phyloP scores from a whole-genome alignment of 2,329 filamentous ascomycete genomes.

The Dendrostoma leiphaemia region DNA sequence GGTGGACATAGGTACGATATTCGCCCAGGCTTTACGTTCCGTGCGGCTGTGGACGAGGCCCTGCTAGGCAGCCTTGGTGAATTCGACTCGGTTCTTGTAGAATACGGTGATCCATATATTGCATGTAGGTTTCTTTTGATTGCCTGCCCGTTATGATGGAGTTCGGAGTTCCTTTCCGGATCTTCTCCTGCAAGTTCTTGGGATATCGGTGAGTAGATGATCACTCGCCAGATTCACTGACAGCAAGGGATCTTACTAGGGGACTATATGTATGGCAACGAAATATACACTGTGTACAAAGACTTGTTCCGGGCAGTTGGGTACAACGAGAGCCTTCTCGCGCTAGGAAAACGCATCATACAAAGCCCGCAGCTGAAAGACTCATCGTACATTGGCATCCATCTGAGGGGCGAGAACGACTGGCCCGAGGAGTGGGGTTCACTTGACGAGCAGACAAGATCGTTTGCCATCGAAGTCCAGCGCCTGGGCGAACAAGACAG shows the following conservation, averaged over 20 bases:
- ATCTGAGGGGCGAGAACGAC: slow-evolving; percentile 9
- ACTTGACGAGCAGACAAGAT: background rate
- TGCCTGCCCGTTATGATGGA: background rate
- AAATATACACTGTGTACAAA: slow-evolving; percentile 5
- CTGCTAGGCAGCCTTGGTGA: background rate
- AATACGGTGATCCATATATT: background rate
- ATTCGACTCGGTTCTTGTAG: background rate
- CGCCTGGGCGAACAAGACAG: background rate
- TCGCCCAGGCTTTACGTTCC: background rate
- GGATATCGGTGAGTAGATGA: background rate
- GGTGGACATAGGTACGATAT: background rate
- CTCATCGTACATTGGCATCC: background rate
- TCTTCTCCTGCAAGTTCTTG: background rate
- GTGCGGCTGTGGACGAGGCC: background rate
- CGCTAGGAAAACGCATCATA: background rate
- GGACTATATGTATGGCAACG: slow-evolving; percentile 1
- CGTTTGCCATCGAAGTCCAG: background rate
- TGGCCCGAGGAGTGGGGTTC: slow-evolving; percentile 1
- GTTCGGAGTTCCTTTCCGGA: background rate
- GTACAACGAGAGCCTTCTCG: slow-evolving; percentile 4
- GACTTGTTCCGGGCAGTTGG: slow-evolving; percentile 2
- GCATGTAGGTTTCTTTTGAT: background rate
- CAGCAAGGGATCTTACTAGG: background rate
- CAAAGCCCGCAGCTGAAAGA: background rate
- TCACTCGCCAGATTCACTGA: background rate